These are phyloP conservation scores for Euphorbia corollata DNA, from an alignment of 441 rosid species.

Conservation along the genomic window DNA sequence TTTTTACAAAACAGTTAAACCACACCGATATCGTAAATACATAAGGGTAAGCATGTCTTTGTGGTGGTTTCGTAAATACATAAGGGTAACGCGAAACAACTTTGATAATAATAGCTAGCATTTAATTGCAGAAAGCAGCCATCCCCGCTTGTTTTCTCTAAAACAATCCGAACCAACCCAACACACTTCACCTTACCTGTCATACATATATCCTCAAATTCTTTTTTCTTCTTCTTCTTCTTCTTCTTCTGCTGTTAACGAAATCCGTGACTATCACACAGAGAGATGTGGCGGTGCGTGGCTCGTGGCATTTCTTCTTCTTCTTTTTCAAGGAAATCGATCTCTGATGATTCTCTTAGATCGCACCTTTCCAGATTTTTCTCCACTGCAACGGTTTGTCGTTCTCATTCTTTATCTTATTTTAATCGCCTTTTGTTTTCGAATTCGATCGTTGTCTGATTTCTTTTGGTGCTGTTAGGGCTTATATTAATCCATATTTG, in stretches of 20 bases:
- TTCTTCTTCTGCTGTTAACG: neutral
- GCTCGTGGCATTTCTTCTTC: slow-evolving; percentile 61
- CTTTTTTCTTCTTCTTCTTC: neutral
- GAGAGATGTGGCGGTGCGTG: slow-evolving; percentile 91
- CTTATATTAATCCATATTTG: neutral
- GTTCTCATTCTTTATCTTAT: slow-evolving; percentile 11
- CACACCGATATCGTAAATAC: no score
- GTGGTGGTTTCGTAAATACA: neutral
- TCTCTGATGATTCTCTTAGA: slow-evolving; percentile 39
- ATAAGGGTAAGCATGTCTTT: no score
- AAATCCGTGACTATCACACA: neutral
- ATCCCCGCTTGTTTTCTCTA: neutral
- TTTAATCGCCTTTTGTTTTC: neutral
- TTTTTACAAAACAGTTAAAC: no score
- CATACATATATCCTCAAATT: neutral
- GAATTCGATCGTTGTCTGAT: neutral
- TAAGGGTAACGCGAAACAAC: neutral
- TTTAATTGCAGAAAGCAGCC: neutral
- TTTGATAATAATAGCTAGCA: neutral
- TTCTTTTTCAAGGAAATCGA: slow-evolving; percentile 34
- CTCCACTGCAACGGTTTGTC: slow-evolving; percentile 58
- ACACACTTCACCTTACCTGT: neutral
- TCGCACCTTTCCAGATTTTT: slow-evolving; percentile 64
- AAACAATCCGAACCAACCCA: neutral
- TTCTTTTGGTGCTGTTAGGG: neutral